These are phyloP conservation scores for Ustilaginoidea virens DNA, from an alignment of 2,329 filamentous ascomycete genomes.

Conservation along the genomic window DNA sequence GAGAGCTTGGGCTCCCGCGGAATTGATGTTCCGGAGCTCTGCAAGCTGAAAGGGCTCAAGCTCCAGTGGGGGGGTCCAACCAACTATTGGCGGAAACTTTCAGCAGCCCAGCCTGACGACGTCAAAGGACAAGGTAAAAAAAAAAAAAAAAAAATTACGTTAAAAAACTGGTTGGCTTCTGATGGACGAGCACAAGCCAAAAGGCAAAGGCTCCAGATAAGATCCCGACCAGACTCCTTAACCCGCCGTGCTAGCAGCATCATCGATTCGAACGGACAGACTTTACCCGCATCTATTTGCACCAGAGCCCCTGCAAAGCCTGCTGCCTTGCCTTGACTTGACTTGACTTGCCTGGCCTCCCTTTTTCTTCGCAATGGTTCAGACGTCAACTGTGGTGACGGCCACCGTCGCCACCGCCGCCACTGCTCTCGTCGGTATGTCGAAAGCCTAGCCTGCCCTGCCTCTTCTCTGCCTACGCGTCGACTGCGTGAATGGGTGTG, in stretches of 20 bases:
- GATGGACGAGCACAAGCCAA: conserved; percentile 1
- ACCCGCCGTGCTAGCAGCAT: too few relatives aligned
- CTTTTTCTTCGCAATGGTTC: conserved; percentile 25
- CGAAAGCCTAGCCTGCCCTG: not conserved
- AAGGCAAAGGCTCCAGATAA: too few relatives aligned
- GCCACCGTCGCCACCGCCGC: conserved; percentile 45
- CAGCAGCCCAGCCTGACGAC: conserved; percentile 3
- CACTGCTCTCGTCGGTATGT: conserved; percentile 42
- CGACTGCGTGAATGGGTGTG: too few relatives aligned
- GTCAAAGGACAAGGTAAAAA: conserved; percentile 4
- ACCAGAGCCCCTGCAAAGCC: too few relatives aligned
- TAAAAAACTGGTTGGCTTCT: conserved; percentile 3
- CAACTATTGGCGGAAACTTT: not conserved
- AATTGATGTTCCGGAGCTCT: conserved; percentile 7
- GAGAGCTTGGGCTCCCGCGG: not conserved
- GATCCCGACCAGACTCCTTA: too few relatives aligned
- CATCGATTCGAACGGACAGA: too few relatives aligned
- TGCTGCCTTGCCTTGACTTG: too few relatives aligned
- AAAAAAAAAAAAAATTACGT: not conserved
- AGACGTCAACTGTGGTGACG: conserved; percentile 40
- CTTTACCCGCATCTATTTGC: too few relatives aligned
- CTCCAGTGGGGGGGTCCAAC: too few relatives aligned
- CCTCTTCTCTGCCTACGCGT: too few relatives aligned
- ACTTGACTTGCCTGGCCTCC: too few relatives aligned
- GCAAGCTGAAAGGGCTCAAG: not conserved